A percentile compares a stretch with the other conserved stretches of the same genome.
Conservation (phyloP, 495 filamentous ascomycete species). For the Hypoxylon fragiforme region DNA sequence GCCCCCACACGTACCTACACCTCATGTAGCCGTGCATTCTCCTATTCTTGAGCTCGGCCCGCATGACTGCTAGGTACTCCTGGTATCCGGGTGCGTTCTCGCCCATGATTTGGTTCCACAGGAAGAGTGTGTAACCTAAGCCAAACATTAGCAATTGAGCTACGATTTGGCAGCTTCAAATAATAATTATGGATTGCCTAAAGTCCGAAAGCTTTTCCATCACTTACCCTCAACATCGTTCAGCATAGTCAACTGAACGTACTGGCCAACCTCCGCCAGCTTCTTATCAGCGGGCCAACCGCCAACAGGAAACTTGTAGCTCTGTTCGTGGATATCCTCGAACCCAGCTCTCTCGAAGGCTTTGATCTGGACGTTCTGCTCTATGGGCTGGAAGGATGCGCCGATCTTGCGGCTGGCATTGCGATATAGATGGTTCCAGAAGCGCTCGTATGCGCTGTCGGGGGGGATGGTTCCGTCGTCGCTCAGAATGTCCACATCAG, state of each 20-base stretch:
- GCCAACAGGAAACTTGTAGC: constrained; percentile 29
- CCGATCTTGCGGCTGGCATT: constrained; percentile 32
- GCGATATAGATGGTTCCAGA: constrained; percentile 40
- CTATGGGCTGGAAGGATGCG: constrained; percentile 25
- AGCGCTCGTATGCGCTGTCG: constrained; percentile 46
- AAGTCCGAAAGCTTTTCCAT: too few relatives aligned
- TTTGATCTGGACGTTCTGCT: constrained; percentile 53
- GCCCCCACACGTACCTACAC: constrained; percentile 25
- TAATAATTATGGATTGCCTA: too few relatives aligned
- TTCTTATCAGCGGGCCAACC: constrained; percentile 45
- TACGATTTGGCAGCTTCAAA: background rate
- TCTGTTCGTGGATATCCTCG: constrained; percentile 48
- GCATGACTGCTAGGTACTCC: constrained; percentile 19
- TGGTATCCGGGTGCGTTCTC: constrained; percentile 24
- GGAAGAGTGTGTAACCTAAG: constrained; percentile 26
- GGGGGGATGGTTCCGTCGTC: constrained; percentile 38
- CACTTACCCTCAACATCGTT: constrained; percentile 31
- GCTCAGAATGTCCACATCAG: constrained; percentile 27
- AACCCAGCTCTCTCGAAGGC: constrained; percentile 62
- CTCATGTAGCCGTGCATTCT: constrained; percentile 30
- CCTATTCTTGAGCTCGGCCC: constrained; percentile 20
- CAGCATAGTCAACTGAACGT: constrained; percentile 24
- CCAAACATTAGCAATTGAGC: background rate
- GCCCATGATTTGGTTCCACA: constrained; percentile 28
- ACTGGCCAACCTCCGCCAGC: constrained; percentile 55